phyloP scores from a whole-genome alignment of 176 grass and related monocot species.

The Bonia amplexicaulis region DNA sequence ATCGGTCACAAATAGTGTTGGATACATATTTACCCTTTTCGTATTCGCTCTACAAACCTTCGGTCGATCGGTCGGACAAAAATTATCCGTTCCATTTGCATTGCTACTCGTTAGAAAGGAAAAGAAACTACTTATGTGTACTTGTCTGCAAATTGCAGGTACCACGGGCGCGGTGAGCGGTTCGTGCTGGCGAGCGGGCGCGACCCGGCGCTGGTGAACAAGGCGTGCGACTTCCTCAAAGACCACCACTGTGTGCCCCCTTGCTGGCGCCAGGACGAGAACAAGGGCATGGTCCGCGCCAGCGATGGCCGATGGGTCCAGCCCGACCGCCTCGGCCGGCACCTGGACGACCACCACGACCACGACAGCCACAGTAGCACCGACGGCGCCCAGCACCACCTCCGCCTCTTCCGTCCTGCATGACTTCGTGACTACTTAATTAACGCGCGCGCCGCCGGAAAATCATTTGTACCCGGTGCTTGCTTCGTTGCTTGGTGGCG shows the following conservation, averaged over 20 bases:
- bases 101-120: no score
- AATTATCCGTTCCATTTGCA: no score
- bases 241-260: conserved; percentile 69
- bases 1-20: no score
- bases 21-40: no score
- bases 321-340: conserved; percentile 46
- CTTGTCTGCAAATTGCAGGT: conserved; percentile 8
- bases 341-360: conserved; percentile 46
- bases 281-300: conserved; percentile 71
- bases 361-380: background rate
- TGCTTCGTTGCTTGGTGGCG: no score
- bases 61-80: no score
- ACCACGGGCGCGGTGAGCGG: conserved; percentile 57
- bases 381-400: conserved; percentile 10
- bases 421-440: no score
- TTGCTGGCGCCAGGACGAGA: conserved; percentile 75
- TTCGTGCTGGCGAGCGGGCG: conserved; percentile 60
- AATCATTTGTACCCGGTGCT: no score
- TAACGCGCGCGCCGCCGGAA: no score
- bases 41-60: no score
- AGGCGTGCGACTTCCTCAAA: conserved; percentile 70
- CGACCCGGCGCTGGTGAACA: conserved; percentile 87
- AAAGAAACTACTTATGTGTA: no score
- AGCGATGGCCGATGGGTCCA: conserved; percentile 63
- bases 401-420: background rate